Base-by-base conservation (phyloP, 2,329 filamentous ascomycete species). In the Trichophyton schoenleinii region DNA sequence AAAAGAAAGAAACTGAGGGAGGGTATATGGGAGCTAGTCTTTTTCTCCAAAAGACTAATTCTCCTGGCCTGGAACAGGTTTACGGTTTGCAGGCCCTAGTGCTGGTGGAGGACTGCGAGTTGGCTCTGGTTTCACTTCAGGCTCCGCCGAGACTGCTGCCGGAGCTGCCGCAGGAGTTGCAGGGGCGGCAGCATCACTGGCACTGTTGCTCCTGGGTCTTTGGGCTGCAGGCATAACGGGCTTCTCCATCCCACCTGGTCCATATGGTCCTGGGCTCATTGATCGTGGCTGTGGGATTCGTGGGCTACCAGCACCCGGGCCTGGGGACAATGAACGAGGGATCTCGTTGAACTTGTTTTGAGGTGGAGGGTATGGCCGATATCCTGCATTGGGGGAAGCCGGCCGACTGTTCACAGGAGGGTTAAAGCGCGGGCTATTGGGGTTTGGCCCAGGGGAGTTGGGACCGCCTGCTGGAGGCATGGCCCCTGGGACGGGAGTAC, bases 61-160 rank as follows among this genome's bases (percentile, higher is more conserved):
- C 49, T 34, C 80, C 70, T 82, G 80, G 41, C 80, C 80, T 4
- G 81, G 80, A 46, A 84, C 78, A 28, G 82, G 80, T 70, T 84
- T 84, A 61, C 81, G 78, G 66, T 72, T 76, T 63, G 82, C 75
- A 28, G 78, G 73, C 46, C 74, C 77, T 34, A 75, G 70, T 44
- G 74, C 70, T 61, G 72, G 73, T 61, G 67, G 70, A 60, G 64
- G 73, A 57, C 65, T 69, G 46, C 20, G 25, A 11, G 28, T 53
- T 53, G 58, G 52, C 48, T 42, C 41, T 22, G 52, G 36, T 57
- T 42, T 28, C 28, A 8, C 41, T 15, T 2, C 62, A 18, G 62
- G 41, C 20, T 59, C 22, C 9, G 22, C 36, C n/a, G n/a, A 53
- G 7, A 44, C 52, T 60, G 38, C 8, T 25, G 41, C 18, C 8